These are phyloP conservation scores for Salvia rosmarinus DNA, from an alignment of 257 asterid species.

Conservation along the genomic window DNA sequence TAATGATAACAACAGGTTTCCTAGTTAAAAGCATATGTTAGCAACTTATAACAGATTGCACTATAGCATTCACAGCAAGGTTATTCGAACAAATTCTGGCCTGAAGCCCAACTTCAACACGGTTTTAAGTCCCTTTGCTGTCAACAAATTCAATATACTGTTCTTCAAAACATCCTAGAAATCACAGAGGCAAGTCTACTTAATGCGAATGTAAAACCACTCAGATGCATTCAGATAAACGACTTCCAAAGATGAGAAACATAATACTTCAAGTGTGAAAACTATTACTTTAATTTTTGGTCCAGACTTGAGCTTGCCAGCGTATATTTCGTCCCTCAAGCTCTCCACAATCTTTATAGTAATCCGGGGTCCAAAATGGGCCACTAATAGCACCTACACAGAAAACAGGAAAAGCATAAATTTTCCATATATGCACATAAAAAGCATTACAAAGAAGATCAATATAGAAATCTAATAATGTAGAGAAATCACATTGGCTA, in stretches of 20 bases:
- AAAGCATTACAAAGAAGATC: neutral
- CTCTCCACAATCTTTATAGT: slow-evolving; percentile 88
- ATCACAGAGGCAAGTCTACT: slow-evolving; percentile 31
- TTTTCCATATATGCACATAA: neutral
- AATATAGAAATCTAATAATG: neutral
- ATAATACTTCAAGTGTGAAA: slow-evolving; percentile 14
- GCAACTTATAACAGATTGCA: slow-evolving; percentile 20
- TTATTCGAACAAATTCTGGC: slow-evolving; percentile 43
- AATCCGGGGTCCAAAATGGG: slow-evolving; percentile 96
- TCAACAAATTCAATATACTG: slow-evolving; percentile 72
- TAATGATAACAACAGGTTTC: slow-evolving; percentile 94
- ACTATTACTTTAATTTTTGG: slow-evolving; percentile 77
- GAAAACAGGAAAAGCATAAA: slow-evolving; percentile 3
- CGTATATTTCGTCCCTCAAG: slow-evolving; percentile 87
- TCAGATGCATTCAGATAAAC: neutral
- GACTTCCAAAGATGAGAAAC: slow-evolving; percentile 8
- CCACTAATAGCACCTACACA: slow-evolving; percentile 69
- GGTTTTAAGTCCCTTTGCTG: slow-evolving; percentile 79
- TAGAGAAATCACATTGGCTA: slow-evolving; percentile 4
- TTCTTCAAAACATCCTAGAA: slow-evolving; percentile 78
- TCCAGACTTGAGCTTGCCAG: slow-evolving; percentile 93
- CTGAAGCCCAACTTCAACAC: slow-evolving; percentile 90
- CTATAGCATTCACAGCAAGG: neutral
- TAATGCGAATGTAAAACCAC: slow-evolving; percentile 8
- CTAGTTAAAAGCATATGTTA: slow-evolving; percentile 46